Evolutionary conservation across 495 filamentous ascomycete genomes (phyloP).

Genomic region (Aspergillus bridgeri): DNA sequence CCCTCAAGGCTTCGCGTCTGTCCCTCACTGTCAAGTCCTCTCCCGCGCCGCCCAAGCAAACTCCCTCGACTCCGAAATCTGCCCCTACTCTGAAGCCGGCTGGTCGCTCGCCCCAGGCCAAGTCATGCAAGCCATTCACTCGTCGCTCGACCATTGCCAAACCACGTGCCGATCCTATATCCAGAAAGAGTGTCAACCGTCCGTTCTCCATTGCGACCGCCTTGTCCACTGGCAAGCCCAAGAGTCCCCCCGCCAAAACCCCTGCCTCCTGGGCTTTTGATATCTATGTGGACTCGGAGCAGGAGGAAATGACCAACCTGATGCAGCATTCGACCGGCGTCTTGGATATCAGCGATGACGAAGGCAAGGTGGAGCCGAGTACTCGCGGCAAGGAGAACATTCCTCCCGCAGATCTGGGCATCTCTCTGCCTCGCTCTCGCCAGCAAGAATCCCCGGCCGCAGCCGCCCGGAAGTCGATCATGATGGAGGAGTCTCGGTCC

Average conservation of each 20-base stretch:
- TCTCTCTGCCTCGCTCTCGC: slow-evolving; percentile 27
- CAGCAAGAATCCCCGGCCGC: slow-evolving; percentile 29
- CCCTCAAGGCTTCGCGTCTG: slow-evolving; percentile 41
- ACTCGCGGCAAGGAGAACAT: slow-evolving; percentile 90
- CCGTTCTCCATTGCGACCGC: slow-evolving; percentile 81
- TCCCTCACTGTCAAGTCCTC: slow-evolving; percentile 29
- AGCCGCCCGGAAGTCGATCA: slow-evolving; percentile 30
- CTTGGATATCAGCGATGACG: slow-evolving; percentile 73
- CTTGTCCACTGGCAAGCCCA: slow-evolving; percentile 45
- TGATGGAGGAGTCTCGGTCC: slow-evolving; percentile 55
- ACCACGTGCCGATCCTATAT: slow-evolving; percentile 52
- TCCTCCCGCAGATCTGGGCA: slow-evolving; percentile 46
- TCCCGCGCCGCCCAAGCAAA: slow-evolving; percentile 30
- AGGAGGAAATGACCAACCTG: slow-evolving; percentile 84
- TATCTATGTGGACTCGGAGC: slow-evolving; percentile 88
- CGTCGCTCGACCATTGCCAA: slow-evolving; percentile 40
- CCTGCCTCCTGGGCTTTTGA: slow-evolving; percentile 83
- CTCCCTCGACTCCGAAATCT: slow-evolving; percentile 35
- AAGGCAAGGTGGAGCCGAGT: slow-evolving; percentile 36
- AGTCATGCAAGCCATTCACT: slow-evolving; percentile 30
- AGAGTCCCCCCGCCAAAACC: slow-evolving; percentile 39
- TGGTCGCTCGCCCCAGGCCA: slow-evolving; percentile 39
- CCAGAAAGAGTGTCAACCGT: slow-evolving; percentile 33
- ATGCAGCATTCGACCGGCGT: slow-evolving; percentile 86
- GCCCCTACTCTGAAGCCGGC: slow-evolving; percentile 34